Evolutionary conservation across 1,139 yeast genomes (phyloP), one percentile per base, ranked within the genome.

Genomic region (Hansenula sp.): DNA sequence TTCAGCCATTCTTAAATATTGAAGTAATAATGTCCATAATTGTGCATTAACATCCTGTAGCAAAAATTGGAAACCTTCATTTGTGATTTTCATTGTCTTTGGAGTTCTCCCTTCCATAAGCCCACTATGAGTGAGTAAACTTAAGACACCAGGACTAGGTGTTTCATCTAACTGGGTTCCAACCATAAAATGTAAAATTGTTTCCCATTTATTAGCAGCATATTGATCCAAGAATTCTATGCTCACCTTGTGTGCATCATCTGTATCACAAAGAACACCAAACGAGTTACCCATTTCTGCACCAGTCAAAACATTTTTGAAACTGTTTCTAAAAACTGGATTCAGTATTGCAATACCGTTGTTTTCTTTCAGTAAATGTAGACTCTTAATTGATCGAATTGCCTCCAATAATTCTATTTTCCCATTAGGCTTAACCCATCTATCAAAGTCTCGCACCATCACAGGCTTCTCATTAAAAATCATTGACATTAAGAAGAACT

Each of bases 151-250:
- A 21, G 72, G 70, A 28, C 87, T 79, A 6, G 96, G 95, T 2
- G 75, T 67, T 11, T 69, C 68, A 18, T 79, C 67, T 36, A 80
- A 66, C 42, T 84, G 84, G 0, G 96, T 87, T 3, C 97, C 97
- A 35, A 92, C 98, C 97, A 92, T 92, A 64, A 83, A 92, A 69
- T 94, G 98, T 53, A 94, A 69, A 52, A 94, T 92, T 6, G 88
- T 79, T 60, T 94, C 98, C 98, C 98, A 92, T 56, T 85, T 87
- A 36, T 74, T 76, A 9, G 88, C 75, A 11, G 97, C 95, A 65
- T 88, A 89, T 32, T 69, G 69, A 55, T 89, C 96, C 37, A 92
- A 66, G 53, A 82, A 84, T 29, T 73, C 71, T 24, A 79, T 63
- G 37, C 79, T 81, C 1, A 87, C 83, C 36, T 66, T 66, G 44